Conservation (phyloP, 257 asterid species). For the Przewalskia tangutica region DNA sequence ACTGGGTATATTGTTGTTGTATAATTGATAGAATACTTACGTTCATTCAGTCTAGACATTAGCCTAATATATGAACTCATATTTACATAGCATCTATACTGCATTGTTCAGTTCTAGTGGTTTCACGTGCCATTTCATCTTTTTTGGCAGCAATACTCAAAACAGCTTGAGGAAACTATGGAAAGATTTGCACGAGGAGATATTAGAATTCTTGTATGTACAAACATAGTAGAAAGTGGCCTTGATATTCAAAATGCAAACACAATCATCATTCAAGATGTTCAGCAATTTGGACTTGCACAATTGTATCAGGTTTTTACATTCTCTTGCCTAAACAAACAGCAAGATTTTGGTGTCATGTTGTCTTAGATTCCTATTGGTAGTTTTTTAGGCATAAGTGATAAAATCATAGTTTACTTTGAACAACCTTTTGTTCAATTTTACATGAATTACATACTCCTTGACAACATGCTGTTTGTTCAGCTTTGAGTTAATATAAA, state of each 20-base stretch:
- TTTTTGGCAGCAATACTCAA: slow-evolving; percentile 79
- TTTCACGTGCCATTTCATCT: slow-evolving; percentile 10
- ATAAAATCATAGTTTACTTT: neutral
- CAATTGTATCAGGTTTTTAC: slow-evolving; percentile 82
- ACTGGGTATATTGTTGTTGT: too few relatives aligned
- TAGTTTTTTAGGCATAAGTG: neutral
- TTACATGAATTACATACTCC: neutral
- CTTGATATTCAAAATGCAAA: slow-evolving; percentile 96
- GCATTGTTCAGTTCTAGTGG: neutral
- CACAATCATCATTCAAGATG: slow-evolving; percentile 88
- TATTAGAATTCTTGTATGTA: slow-evolving; percentile 80
- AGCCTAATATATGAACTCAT: neutral
- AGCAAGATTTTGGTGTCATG: neutral
- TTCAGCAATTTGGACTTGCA: slow-evolving; percentile 96
- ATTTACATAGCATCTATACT: neutral
- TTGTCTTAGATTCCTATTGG: too few relatives aligned
- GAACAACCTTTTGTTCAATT: neutral
- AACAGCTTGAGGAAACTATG: slow-evolving; percentile 95
- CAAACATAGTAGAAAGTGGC: slow-evolving; percentile 97
- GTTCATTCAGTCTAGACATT: neutral
- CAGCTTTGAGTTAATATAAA: neutral
- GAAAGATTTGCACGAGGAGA: slow-evolving; percentile 73
- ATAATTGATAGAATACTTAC: neutral
- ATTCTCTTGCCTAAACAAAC: neutral
- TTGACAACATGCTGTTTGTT: neutral